Percentiles rank a stretch among this genome's conserved stretches.
phyloP scores from a whole-genome alignment of 1,284 basidiomycete genomes.

The Ustilago cynodontis region DNA sequence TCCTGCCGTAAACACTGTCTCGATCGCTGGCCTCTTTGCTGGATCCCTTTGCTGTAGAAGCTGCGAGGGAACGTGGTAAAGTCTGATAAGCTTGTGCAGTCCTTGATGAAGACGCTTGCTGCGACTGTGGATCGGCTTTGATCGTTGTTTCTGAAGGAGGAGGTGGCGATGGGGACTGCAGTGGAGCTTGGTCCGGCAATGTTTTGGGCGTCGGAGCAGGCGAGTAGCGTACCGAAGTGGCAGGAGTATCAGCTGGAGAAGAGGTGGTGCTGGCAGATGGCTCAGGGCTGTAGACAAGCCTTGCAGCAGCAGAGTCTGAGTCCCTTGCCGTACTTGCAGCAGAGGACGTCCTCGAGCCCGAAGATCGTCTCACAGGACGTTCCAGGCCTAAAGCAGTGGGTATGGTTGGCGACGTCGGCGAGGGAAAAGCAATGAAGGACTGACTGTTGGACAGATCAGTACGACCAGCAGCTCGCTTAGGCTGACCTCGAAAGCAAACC shows the following conservation, averaged over 20 bases:
- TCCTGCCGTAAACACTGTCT: slow-evolving; percentile 7
- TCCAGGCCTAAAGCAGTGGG: background rate
- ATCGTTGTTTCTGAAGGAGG: slow-evolving; percentile 27
- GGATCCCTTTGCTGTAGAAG: background rate
- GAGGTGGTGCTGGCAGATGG: slow-evolving; percentile 9
- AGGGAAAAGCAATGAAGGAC: slow-evolving; percentile 42
- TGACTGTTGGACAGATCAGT: background rate
- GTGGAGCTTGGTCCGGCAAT: background rate
- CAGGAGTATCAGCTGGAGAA: slow-evolving; percentile 26
- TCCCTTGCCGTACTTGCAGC: slow-evolving; percentile 17
- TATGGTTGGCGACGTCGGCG: background rate
- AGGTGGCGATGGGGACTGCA: slow-evolving; percentile 2
- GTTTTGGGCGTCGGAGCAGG: slow-evolving; percentile 14
- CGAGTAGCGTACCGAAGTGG: slow-evolving; percentile 19
- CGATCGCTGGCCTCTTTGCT: background rate
- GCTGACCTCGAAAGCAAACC: slow-evolving; percentile 28
- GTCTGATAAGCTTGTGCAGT: slow-evolving; percentile 6
- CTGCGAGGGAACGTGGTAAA: slow-evolving; percentile 23
- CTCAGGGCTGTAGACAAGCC: slow-evolving; percentile 16
- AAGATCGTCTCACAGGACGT: background rate
- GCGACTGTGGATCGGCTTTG: slow-evolving; percentile 2
- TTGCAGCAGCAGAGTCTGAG: background rate
- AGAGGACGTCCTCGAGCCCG: slow-evolving; percentile 19
- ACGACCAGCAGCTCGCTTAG: background rate
- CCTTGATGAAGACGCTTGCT: background rate